A percentile compares a stretch with the other conserved stretches of the same genome.
Conservation (phyloP, 129 eudicot genomes). For the Flaveria ramosissima region DNA sequence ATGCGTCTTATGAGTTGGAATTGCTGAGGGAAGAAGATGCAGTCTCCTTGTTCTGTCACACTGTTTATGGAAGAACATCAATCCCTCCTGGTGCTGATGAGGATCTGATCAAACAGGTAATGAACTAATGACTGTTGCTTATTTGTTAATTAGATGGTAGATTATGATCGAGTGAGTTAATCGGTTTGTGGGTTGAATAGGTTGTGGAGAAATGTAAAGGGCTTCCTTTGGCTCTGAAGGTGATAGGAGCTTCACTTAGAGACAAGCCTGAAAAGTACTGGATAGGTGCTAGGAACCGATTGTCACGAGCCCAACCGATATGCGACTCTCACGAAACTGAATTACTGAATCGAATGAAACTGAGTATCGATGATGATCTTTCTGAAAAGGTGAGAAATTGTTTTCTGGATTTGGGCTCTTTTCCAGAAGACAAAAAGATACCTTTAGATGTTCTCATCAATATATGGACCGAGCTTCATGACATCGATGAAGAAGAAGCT, state of each 20-base stretch:
- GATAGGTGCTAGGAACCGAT: slow-evolving; percentile 66
- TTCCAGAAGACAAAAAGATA: slow-evolving; percentile 86
- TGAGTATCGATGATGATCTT: slow-evolving; percentile 60
- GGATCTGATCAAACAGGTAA: slow-evolving; percentile 73
- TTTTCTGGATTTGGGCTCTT: slow-evolving; percentile 82
- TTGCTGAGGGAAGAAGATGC: slow-evolving; percentile 72
- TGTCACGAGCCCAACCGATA: slow-evolving; percentile 70
- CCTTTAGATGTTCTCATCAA: slow-evolving; percentile 82
- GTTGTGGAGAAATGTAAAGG: slow-evolving; percentile 83
- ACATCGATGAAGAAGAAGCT: slow-evolving; percentile 73
- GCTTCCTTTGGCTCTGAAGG: slow-evolving; percentile 92
- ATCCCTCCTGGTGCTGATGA: slow-evolving; percentile 51
- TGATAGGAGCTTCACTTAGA: slow-evolving; percentile 85
- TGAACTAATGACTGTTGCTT: not conserved
- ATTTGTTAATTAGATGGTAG: not conserved
- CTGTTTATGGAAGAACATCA: slow-evolving; percentile 59
- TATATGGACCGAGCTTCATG: slow-evolving; percentile 92
- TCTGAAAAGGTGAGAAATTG: slow-evolving; percentile 68
- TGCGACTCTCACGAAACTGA: slow-evolving; percentile 73
- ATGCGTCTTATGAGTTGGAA: slow-evolving; percentile 64
- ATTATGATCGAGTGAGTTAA: not conserved
- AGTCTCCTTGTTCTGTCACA: slow-evolving; percentile 66
- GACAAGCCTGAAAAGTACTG: slow-evolving; percentile 78
- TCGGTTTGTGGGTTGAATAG: slow-evolving; percentile 32
- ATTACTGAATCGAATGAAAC: slow-evolving; percentile 75